Percentiles rank a stretch among this genome's conserved stretches.
These are phyloP conservation scores for Grosmannia penicillata DNA, from an alignment of 2,329 filamentous ascomycete species.

Conservation along the genomic window DNA sequence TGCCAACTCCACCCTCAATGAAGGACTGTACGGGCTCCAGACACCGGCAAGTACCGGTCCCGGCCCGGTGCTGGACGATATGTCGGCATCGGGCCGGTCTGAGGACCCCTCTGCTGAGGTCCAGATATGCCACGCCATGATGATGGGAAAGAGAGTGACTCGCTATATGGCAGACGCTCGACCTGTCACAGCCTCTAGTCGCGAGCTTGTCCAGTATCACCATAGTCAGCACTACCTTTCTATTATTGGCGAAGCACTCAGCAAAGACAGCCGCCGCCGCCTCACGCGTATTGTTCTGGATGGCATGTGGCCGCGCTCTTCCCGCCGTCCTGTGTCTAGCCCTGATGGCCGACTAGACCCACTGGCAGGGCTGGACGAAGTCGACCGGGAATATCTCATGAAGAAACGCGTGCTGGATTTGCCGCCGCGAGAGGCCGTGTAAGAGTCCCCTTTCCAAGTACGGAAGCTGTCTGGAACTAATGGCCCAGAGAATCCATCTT, in stretches of 20 bases:
- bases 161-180: not conserved
- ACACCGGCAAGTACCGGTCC: not conserved
- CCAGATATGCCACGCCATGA: not conserved
- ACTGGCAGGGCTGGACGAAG: not conserved
- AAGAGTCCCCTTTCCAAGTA: not conserved
- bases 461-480: too few species aligned
- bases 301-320: not conserved
- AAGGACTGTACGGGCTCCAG: not conserved
- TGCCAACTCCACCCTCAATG: too few species aligned
- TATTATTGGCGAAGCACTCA: not conserved
- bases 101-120: not conserved
- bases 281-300: not conserved
- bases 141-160: not conserved
- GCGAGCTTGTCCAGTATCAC: constrained; percentile 1
- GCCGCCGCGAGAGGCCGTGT: not conserved
- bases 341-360: not conserved
- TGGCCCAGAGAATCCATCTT: not conserved
- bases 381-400: constrained; percentile 1
- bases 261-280: not conserved
- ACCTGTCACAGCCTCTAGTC: not conserved
- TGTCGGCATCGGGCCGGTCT: not conserved
- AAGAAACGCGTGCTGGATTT: not conserved
- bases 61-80: not conserved
- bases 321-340: too few species aligned
- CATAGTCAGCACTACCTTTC: constrained; percentile 2